Evolutionary conservation across 2,329 filamentous ascomycete genomes (phyloP).

Genomic region (Venturia effusa): DNA sequence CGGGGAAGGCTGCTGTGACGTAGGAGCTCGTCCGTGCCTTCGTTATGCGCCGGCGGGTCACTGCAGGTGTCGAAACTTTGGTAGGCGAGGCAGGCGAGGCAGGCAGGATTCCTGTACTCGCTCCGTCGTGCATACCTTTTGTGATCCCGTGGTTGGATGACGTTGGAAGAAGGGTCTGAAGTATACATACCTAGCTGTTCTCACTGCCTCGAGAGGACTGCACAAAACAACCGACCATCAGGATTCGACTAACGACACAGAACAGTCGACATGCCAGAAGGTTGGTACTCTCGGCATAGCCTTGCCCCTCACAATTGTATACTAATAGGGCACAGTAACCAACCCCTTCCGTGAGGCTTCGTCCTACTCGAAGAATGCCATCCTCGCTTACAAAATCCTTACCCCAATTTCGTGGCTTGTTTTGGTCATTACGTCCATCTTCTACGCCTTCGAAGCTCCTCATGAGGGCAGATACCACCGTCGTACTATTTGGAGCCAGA

Average conservation of each 20-base stretch:
- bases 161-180: not conserved
- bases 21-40: not conserved
- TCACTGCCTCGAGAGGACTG: not conserved
- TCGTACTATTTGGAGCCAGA: slow-evolving; percentile 63
- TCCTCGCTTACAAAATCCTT: slow-evolving; percentile 66
- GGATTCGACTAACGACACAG: not conserved
- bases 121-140: not conserved
- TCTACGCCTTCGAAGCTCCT: slow-evolving; percentile 59
- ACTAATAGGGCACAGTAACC: not conserved
- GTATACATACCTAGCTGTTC: not conserved
- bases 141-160: not conserved
- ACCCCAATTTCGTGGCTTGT: slow-evolving; percentile 66
- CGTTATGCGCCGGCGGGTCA: not conserved
- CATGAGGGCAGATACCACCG: slow-evolving; percentile 32
- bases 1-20: not conserved
- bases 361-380: slow-evolving; percentile 25
- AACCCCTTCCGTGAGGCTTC: slow-evolving; percentile 10
- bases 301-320: not conserved
- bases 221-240: not conserved
- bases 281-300: not conserved
- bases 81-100: not conserved
- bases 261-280: not conserved
- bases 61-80: not conserved
- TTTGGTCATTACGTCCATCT: slow-evolving; percentile 59
- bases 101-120: not conserved